Percentiles rank a stretch among this genome's conserved stretches.
Evolutionary conservation across 345 rosid species (phyloP).

Genomic region (Pistacia integerrima): DNA sequence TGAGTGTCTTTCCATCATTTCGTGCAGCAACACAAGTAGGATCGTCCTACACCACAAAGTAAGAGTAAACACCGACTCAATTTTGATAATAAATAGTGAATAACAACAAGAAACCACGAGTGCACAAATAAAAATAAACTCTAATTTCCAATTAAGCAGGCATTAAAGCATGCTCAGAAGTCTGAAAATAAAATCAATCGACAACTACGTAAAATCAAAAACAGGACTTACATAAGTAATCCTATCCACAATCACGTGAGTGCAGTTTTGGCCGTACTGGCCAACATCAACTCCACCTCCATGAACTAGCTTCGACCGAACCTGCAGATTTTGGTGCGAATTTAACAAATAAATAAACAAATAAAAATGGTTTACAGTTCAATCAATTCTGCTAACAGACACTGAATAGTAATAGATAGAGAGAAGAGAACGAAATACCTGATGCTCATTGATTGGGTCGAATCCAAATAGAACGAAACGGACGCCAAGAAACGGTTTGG

Average conservation of each 20-base stretch:
- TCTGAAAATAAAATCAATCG: background rate
- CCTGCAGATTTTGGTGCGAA: slow-evolving; percentile 30
- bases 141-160: background rate
- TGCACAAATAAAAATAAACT: background rate
- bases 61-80: background rate
- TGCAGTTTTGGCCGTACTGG: slow-evolving; percentile 44
- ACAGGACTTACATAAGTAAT: slow-evolving; percentile 54
- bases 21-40: slow-evolving; percentile 74
- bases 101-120: background rate
- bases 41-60: slow-evolving; percentile 59
- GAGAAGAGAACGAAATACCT: slow-evolving; percentile 31
- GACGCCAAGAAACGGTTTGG: slow-evolving; percentile 60
- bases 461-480: slow-evolving; percentile 73
- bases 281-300: slow-evolving; percentile 76
- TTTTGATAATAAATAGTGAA: background rate
- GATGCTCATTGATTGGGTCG: slow-evolving; percentile 38
- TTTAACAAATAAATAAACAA: background rate
- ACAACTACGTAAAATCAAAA: background rate
- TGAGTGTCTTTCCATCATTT: slow-evolving; percentile 67
- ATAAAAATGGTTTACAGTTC: background rate
- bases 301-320: slow-evolving; percentile 64
- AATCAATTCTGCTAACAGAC: background rate
- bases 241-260: slow-evolving; percentile 76
- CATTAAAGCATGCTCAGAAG: background rate
- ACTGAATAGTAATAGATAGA: background rate